phyloP scores from a whole-genome alignment of 148 eudicot genomes.

The Suaeda aralocaspica region DNA sequence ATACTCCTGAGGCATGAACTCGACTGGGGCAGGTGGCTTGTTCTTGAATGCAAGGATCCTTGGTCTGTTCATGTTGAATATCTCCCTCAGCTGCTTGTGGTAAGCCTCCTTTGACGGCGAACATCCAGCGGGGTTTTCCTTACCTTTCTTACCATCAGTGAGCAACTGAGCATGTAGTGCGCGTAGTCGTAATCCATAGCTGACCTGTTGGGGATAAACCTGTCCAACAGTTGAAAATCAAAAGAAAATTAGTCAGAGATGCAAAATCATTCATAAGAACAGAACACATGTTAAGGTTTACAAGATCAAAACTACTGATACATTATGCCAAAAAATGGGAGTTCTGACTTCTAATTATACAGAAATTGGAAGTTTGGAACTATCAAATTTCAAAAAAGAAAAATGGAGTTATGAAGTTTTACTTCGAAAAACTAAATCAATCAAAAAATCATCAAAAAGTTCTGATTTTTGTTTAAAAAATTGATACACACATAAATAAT shows the following conservation, averaged over 20 bases:
- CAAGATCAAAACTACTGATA: no score
- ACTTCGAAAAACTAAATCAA: no score
- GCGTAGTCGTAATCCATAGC: constrained; percentile 96
- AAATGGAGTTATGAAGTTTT: no score
- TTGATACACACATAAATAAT: no score
- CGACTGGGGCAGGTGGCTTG: constrained; percentile 74
- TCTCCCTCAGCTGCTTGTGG: constrained; percentile 70
- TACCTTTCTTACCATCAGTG: constrained; percentile 71
- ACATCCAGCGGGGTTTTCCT: constrained; percentile 62
- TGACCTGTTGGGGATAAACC: constrained; percentile 87
- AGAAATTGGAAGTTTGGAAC: no score
- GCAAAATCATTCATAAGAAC: background rate
- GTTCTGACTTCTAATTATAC: no score
- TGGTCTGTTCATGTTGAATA: constrained; percentile 82
- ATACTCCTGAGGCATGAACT: constrained; percentile 51
- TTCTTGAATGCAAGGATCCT: constrained; percentile 91
- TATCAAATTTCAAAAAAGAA: no score
- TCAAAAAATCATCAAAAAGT: no score
- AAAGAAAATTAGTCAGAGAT: constrained; percentile 8
- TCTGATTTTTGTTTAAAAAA: no score
- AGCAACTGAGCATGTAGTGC: constrained; percentile 82
- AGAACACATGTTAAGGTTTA: no score
- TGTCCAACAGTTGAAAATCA: constrained; percentile 58
- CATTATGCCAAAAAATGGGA: no score
- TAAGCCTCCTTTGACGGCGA: constrained; percentile 90